Base-by-base conservation (phyloP, 164 flowering plant genomes). In the Echeveria elegans region DNA sequence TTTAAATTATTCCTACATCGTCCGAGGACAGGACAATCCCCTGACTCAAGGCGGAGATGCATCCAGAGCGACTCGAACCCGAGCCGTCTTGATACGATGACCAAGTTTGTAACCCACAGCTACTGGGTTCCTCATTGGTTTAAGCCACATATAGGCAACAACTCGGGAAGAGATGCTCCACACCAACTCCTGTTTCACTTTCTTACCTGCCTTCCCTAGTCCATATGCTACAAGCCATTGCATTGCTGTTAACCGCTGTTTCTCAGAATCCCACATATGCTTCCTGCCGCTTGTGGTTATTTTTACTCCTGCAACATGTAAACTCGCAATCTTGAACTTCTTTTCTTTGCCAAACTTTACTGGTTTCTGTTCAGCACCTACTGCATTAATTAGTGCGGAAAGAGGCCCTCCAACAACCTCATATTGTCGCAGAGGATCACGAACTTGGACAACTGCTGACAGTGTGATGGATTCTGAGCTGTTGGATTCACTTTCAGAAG, bases 111-210 rank as follows among this genome's bases (percentile, higher is more conserved):
- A n/a, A n/a, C n/a, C n/a, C n/a, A n/a, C n/a, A n/a, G n/a, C n/a
- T n/a, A n/a, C 93, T 2, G 97, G 98, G 76, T 94, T 94, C 68
- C 98, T 76, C 72, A 85, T 86, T 1, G 94, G 66, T 70, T 86
- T 88, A 70, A 94, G 95, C 98, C 97, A 94, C 97, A 88, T 89
- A 40, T 89, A 92, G 1, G 95, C 98, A 88, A 90, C 80, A 34
- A 89, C 79, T 2, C 97, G 75, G 0, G 93, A 86, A 0, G 98
- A 89, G 38, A 89, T 75, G 83, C 98, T 90, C 97, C 98, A 94
- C 26, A 94, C 50, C 24, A 77, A 11, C 62, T 94, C 92, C 65
- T 75, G 80, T 68, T 77, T 88, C 15, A 78, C 83, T 68, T 78
- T 88, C 76, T 79, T 84, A 32, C 80, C 85, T 12, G 82, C 79